phyloP scores from a whole-genome alignment of 148 eudicot species.

The Rhododendron mucronatum region DNA sequence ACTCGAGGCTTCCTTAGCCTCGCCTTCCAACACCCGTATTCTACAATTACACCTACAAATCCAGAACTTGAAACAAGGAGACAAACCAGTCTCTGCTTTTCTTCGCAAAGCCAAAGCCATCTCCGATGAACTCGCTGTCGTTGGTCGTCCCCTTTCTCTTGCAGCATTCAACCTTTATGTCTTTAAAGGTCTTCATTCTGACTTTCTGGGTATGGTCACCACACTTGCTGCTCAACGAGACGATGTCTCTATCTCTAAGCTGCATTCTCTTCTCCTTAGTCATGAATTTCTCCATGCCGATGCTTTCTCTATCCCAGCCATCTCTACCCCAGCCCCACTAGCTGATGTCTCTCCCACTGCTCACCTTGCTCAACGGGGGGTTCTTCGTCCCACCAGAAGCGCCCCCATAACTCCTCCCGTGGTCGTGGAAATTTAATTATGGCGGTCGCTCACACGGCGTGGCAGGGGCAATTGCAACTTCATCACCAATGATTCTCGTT shows the following conservation, averaged over 20 bases:
- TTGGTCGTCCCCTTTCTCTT: not conserved
- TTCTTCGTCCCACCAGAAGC: not conserved
- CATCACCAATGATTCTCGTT: too few relatives aligned
- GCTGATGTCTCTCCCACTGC: not conserved
- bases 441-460: too few relatives aligned
- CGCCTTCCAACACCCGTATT: not conserved
- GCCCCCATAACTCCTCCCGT: not conserved
- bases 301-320: not conserved
- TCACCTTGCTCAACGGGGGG: not conserved
- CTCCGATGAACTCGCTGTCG: not conserved
- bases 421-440: not conserved
- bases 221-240: not conserved
- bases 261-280: not conserved
- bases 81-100: not conserved
- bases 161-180: not conserved
- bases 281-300: not conserved
- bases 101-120: not conserved
- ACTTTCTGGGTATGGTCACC: not conserved
- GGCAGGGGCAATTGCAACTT: too few relatives aligned
- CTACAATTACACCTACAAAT: not conserved
- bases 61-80: not conserved
- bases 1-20: not conserved
- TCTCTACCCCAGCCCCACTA: not conserved
- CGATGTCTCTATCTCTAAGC: not conserved
- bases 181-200: not conserved